Percentiles rank a stretch among this genome's conserved stretches.
Evolutionary conservation across 2,329 filamentous ascomycete genomes (phyloP).

Genomic region (Chaetomiaceae sp.): DNA sequence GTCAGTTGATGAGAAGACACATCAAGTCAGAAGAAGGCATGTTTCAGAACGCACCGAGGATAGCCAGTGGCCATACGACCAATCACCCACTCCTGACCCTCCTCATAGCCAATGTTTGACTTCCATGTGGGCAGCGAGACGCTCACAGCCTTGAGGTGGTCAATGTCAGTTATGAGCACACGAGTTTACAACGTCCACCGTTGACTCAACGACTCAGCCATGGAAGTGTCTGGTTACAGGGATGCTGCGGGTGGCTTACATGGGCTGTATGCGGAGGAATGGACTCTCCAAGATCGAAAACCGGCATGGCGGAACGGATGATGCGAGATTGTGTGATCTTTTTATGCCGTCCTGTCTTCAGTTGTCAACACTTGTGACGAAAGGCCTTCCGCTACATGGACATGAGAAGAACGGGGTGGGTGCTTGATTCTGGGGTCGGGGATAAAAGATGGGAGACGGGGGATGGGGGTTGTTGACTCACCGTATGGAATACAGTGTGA

Average conservation of each 20-base stretch:
- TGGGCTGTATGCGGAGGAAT: constrained; percentile 76
- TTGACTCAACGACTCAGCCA: neutral
- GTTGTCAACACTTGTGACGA: neutral
- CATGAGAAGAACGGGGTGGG: neutral
- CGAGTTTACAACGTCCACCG: no score
- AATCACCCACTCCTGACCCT: constrained; percentile 83
- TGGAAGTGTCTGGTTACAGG: neutral
- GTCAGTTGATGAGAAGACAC: constrained; percentile 10
- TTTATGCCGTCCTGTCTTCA: neutral
- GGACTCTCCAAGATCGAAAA: constrained; percentile 58
- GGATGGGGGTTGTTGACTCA: constrained; percentile 3
- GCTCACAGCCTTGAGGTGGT: constrained; percentile 73
- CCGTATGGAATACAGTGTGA: no score
- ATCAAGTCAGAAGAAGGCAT: neutral
- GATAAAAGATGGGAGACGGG: no score
- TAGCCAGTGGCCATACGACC: constrained; percentile 85
- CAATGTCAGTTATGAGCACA: constrained; percentile 3
- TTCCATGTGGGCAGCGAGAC: constrained; percentile 93
- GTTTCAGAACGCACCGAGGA: constrained; percentile 56
- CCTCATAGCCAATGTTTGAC: constrained; percentile 88
- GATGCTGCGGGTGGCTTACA: constrained; percentile 46
- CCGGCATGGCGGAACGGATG: no score
- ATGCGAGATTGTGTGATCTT: neutral
- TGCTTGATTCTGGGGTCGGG: neutral
- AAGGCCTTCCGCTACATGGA: neutral